Percentiles rank a stretch among this genome's conserved stretches.
Evolutionary conservation across 768 basidiomycete genomes (phyloP).

Genomic region (Russula vinacea): DNA sequence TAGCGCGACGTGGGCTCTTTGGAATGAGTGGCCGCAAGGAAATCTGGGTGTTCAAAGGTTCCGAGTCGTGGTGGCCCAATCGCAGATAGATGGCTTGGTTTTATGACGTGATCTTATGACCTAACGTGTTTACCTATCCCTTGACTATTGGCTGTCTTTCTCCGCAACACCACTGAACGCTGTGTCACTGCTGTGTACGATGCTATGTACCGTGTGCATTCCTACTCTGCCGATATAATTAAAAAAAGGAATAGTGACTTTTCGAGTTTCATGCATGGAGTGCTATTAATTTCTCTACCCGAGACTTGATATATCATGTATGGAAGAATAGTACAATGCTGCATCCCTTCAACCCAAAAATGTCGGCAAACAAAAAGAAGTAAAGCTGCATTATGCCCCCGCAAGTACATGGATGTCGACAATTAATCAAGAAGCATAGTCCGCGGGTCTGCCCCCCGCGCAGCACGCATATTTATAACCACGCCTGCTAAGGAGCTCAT

Average conservation of each 20-base stretch:
- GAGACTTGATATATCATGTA: not conserved
- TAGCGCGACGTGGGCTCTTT: conserved; percentile 44
- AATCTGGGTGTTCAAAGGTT: conserved; percentile 61
- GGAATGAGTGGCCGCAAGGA: conserved; percentile 49
- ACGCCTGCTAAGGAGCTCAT: conserved; percentile 43
- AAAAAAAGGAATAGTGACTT: not conserved
- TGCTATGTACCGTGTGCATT: too few species aligned
- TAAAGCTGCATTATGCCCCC: not conserved
- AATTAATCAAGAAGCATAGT: conserved; percentile 39
- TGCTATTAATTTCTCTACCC: not conserved
- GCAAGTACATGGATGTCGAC: not conserved
- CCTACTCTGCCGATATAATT: not conserved
- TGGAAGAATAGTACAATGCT: too few species aligned
- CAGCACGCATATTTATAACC: conserved; percentile 41
- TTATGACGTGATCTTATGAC: conserved; percentile 20
- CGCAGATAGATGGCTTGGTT: conserved; percentile 10
- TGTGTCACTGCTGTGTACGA: not conserved
- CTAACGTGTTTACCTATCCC: conserved; percentile 2
- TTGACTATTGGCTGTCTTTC: not conserved
- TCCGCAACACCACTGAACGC: not conserved
- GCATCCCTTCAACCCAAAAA: not conserved
- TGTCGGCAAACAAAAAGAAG: not conserved
- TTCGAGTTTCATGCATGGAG: not conserved
- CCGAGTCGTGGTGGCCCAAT: conserved; percentile 28
- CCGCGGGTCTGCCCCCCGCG: conserved; percentile 39